Conservation (phyloP, 805 yeast species). For the Lipomyces yamanashiensis region DNA sequence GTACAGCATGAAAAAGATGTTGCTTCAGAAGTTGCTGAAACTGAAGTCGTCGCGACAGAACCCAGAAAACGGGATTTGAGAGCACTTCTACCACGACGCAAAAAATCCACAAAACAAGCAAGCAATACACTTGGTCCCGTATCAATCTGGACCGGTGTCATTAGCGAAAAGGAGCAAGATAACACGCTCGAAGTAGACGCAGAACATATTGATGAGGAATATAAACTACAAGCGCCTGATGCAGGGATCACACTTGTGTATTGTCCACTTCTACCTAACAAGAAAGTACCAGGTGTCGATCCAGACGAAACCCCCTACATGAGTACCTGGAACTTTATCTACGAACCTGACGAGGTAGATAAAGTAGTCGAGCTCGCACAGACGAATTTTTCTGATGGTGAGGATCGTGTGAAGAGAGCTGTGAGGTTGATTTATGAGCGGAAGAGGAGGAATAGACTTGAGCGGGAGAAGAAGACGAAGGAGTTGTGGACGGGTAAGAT, state of each 20-base stretch:
- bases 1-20: neutral
- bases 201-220: constrained; percentile 16
- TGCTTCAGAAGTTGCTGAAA: neutral
- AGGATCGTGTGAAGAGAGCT: constrained; percentile 31
- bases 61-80: neutral
- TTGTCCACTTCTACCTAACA: constrained; percentile 38
- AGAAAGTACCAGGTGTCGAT: constrained; percentile 36
- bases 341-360: constrained; percentile 38
- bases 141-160: constrained; percentile 32
- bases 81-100: too few relatives aligned
- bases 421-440: constrained; percentile 36
- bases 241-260: constrained; percentile 38
- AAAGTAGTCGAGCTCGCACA: constrained; percentile 33
- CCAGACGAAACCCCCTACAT: constrained; percentile 36
- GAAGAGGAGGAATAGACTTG: constrained; percentile 22
- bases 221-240: constrained; percentile 6
- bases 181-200: neutral
- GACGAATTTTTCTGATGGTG: constrained; percentile 35
- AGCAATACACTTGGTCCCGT: constrained; percentile 23
- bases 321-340: constrained; percentile 40
- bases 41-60: neutral
- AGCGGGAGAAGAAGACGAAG: constrained; percentile 5
- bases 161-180: constrained; percentile 6
- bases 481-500: constrained; percentile 10
- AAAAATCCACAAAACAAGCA: neutral